Conservation (phyloP, 495 filamentous ascomycete species). For the Penicillium taxi region DNA sequence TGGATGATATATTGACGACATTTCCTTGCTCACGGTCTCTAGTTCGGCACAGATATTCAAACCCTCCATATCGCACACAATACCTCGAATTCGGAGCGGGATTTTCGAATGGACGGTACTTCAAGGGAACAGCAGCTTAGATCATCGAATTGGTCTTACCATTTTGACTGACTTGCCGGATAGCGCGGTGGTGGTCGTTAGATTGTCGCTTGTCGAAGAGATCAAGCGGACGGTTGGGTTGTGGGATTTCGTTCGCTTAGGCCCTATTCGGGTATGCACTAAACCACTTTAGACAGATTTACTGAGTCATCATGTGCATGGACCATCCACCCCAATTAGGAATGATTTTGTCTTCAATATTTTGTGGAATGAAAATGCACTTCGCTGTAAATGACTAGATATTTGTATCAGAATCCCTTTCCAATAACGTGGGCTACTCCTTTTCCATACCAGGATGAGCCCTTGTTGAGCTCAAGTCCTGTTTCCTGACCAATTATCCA, state of each 20-base stretch:
- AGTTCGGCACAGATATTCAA: slow-evolving; percentile 18
- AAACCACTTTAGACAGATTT: slow-evolving; percentile 19
- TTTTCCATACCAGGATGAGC: slow-evolving; percentile 77
- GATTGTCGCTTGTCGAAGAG: slow-evolving; percentile 42
- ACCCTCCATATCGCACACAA: slow-evolving; percentile 11
- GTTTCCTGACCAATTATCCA: slow-evolving; percentile 75
- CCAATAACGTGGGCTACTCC: slow-evolving; percentile 57
- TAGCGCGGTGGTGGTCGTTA: slow-evolving; percentile 43
- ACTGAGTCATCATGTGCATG: slow-evolving; percentile 19
- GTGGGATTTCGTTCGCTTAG: slow-evolving; percentile 47
- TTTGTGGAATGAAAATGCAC: neutral
- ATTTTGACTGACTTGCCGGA: slow-evolving; percentile 51
- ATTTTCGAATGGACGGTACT: slow-evolving; percentile 24
- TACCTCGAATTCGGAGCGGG: slow-evolving; percentile 9
- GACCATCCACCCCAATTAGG: slow-evolving; percentile 10
- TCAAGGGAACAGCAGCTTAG: slow-evolving; percentile 15
- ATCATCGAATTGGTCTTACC: slow-evolving; percentile 38
- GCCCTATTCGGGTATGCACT: slow-evolving; percentile 36
- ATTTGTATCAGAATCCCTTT: slow-evolving; percentile 36
- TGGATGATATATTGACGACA: too few species aligned
- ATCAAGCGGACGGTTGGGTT: slow-evolving; percentile 37
- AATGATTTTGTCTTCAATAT: neutral
- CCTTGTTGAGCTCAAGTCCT: slow-evolving; percentile 61
- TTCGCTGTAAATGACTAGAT: neutral
- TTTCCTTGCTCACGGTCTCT: slow-evolving; percentile 12